phyloP scores from a whole-genome alignment of 192 early-diverging fungal genomes.

The Rhizoclosmatium sp. region DNA sequence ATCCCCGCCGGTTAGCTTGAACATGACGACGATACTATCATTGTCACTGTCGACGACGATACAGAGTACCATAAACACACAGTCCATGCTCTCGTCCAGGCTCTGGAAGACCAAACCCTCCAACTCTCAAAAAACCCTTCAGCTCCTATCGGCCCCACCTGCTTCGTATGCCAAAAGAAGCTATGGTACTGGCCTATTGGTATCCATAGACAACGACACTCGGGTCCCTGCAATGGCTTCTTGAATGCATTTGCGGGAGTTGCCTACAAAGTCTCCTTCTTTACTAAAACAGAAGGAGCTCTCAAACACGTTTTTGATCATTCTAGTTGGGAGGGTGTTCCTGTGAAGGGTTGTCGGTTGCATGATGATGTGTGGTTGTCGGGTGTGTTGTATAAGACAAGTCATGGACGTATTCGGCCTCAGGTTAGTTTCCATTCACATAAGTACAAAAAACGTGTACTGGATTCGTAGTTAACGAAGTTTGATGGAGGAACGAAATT shows the following conservation, averaged over 20 bases:
- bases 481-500: too few relatives aligned
- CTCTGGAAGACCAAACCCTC: not conserved
- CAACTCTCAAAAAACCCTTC: not conserved
- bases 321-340: not conserved
- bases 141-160: not conserved
- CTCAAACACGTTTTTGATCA: not conserved
- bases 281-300: not conserved
- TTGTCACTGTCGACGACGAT: constrained; percentile 38
- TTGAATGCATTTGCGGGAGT: constrained; percentile 32
- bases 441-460: too few relatives aligned
- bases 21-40: constrained; percentile 23
- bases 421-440: not conserved
- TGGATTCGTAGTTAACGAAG: too few relatives aligned
- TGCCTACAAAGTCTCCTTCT: constrained; percentile 32
- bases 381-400: constrained; percentile 9
- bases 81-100: constrained; percentile 25
- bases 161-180: constrained; percentile 26
- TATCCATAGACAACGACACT: not conserved
- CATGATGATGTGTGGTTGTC: constrained; percentile 42
- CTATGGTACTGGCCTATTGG: constrained; percentile 11
- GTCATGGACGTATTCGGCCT: constrained; percentile 15
- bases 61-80: constrained; percentile 5
- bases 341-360: not conserved
- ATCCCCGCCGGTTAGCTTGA: not conserved
- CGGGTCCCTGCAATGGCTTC: constrained; percentile 33